Evolutionary conservation across 805 yeast genomes (phyloP), one percentile per base, ranked within the genome.

Genomic region (Diddensiella transvaalensis): DNA sequence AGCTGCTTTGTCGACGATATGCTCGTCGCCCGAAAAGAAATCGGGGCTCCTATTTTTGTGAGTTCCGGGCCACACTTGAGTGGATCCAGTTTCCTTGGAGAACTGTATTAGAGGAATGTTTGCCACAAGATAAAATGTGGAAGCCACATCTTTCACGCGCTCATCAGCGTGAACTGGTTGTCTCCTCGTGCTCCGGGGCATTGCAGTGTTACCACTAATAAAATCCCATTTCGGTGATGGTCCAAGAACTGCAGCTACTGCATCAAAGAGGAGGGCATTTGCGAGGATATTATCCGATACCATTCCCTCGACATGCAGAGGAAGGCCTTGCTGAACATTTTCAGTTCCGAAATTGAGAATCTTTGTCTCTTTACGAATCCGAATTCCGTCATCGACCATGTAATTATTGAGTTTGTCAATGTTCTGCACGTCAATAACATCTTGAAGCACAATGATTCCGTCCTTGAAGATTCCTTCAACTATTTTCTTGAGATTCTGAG

Each of bases 61-160:
- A n/a, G 58, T 49, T 13, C 58, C 58, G 4, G 55, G 55, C 58
- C 58, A 54, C n/a, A 54, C 30, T 32, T 54, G 51, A 4, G 58
- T 54, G 13, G 51, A 40, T 11, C 58, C 58, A 10, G 46, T 54
- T 6, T 33, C 53, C 15, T 45, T 33, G 15, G 37, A 24, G 23
- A 44, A 30, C 19, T 49, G 53, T n/a, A 49, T 54, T 24, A 52
- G 37, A 15, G 51, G 52, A 13, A 44, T 49, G 37, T 54, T 52
- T 8, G 51, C 58, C 8, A 54, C 42, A 15, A 51, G 33, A 22
- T 41, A 44, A 29, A 40, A 49, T 15, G 55, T 36, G 23, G 43
- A 30, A n/a, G 15, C 26, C 18, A 48, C 29, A 19, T 40, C 32
- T 8, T 35, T 23, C 18, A 33, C 40, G 4, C 47, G 40, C 21